Evolutionary conservation across 805 yeast genomes (phyloP), one percentile per base, ranked within the genome.

Genomic region (Yamadazyma takamatsuzukensis): DNA sequence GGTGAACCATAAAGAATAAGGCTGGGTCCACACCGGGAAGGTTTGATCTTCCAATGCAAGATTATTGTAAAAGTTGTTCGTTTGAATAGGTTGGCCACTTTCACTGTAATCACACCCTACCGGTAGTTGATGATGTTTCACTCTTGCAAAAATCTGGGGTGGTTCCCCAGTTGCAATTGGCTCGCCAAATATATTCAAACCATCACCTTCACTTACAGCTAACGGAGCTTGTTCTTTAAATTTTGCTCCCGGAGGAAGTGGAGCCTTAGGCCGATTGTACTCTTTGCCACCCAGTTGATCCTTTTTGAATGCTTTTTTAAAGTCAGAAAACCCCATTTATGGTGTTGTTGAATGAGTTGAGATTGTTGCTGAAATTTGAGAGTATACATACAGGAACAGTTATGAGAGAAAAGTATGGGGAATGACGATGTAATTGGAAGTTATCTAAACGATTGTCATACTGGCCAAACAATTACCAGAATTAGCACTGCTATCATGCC

Each of bases 41-140:
- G 76, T 73, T 49, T 82, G 90, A 34, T 70, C 68, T 1, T 71
- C 87, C 21, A 85, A 66, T 8, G 84, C 55, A 54, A 85, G 57
- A 56, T 85, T 85, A 22, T 83, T 80, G 53, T 79, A 85, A 49
- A 84, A 85, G 49, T 84, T 83, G 54, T 85, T 85, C 6, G 95
- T 84, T 39, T 80, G 80, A 18, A 80, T 66, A 1, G 87, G 80
- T 5, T 37, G 45, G 32, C 49, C 55, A 10, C 34, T 12, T 4
- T 33, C 37, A 8, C 49, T 45, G 37, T 17, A 44, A 4, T 34
- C 25, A 37, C 61, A 54, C 1, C 67, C 70, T 18, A 45, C 48
- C 3, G 70, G 71, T 5, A 48, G 50, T 32, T 48, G 74, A 32
- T 15, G 41, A 32, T 66, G 72, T n/a, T 45, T 28, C 5, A 34